phyloP scores from a whole-genome alignment of 768 basidiomycete species.

The Trametes punicea region DNA sequence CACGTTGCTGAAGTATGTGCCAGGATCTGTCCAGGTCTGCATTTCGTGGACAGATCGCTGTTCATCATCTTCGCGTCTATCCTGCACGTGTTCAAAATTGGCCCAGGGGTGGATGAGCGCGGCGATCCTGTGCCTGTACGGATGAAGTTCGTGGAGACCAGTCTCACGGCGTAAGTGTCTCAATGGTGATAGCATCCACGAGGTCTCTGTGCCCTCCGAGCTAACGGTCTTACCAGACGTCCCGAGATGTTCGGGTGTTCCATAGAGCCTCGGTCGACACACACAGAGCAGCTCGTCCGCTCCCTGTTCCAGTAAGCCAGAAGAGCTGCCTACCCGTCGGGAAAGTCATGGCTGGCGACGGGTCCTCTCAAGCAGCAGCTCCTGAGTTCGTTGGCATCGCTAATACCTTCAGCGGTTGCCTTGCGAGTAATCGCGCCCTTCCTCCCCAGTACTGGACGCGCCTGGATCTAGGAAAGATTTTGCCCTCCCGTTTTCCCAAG shows the following conservation, averaged over 20 bases:
- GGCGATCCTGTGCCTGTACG: not conserved
- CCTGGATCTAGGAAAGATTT: no score
- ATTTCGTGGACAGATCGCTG: slow-evolving; percentile 3
- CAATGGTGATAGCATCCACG: not conserved
- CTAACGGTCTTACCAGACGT: not conserved
- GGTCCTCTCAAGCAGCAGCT: no score
- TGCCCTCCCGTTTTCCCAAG: not conserved
- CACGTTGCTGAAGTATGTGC: no score
- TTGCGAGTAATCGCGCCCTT: not conserved
- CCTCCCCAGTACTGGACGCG: not conserved
- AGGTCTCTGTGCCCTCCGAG: no score
- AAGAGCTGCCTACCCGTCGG: no score
- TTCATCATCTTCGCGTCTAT: slow-evolving; percentile 5
- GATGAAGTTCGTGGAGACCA: not conserved
- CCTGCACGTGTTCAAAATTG: slow-evolving; percentile 6
- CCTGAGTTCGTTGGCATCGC: not conserved
- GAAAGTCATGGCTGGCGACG: no score
- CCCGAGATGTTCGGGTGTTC: slow-evolving; percentile 1
- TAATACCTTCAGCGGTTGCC: not conserved
- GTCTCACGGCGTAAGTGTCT: slow-evolving; percentile 7
- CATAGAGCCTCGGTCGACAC: not conserved
- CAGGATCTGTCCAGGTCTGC: slow-evolving; percentile 6
- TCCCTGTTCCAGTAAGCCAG: not conserved
- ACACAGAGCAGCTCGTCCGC: not conserved
- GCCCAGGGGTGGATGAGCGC: not conserved